These are phyloP conservation scores for Starmerella floris DNA, from an alignment of 805 yeast genomes.

Conservation along the genomic window DNA sequence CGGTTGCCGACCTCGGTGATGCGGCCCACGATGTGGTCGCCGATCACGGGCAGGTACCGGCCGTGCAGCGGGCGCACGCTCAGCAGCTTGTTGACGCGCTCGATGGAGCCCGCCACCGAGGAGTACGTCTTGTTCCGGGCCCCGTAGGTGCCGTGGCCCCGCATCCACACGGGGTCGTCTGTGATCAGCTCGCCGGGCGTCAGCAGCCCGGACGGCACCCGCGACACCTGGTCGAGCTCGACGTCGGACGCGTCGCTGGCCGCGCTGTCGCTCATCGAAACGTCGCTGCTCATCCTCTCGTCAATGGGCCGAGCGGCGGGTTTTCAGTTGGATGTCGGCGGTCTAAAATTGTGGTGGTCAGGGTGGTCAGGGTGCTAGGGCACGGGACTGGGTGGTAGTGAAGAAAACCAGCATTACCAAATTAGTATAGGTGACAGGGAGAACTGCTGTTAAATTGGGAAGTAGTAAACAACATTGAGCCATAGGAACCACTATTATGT, in stretches of 20 bases:
- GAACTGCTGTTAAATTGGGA: no score
- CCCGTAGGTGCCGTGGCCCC: conserved; percentile 91
- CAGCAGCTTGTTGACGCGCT: conserved; percentile 72
- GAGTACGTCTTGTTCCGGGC: conserved; percentile 65
- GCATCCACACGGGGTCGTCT: conserved; percentile 93
- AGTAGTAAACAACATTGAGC: no score
- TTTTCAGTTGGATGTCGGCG: no score
- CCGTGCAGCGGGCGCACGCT: conserved; percentile 80
- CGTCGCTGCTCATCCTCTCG: background rate
- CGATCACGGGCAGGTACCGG: conserved; percentile 83
- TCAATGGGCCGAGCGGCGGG: no score
- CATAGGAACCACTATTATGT: no score
- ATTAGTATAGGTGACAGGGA: no score
- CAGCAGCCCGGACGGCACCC: conserved; percentile 35
- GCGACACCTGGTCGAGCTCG: conserved; percentile 10
- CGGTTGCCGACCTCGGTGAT: conserved; percentile 86
- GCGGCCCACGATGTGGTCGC: conserved; percentile 90
- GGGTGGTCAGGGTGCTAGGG: no score
- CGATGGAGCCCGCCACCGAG: conserved; percentile 83
- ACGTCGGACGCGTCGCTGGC: conserved; percentile 10
- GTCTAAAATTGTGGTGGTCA: no score
- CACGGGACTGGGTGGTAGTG: no score
- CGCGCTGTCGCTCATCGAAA: background rate
- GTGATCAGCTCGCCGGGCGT: conserved; percentile 97
- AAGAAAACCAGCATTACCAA: no score